Conservation (phyloP, 345 rosid species). For the Corymbia maculata region DNA sequence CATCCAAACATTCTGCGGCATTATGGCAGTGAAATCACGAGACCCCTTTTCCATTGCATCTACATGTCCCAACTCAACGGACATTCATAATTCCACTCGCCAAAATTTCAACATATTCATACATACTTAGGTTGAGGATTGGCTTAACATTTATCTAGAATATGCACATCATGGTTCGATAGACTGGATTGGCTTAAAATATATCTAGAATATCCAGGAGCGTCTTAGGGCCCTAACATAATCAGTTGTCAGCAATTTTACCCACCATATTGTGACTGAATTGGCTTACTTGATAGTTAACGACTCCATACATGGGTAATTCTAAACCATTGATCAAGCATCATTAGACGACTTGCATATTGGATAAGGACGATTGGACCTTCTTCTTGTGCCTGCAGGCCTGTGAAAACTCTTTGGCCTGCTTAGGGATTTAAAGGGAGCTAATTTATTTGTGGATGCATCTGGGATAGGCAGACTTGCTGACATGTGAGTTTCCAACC, state of each 20-base stretch:
- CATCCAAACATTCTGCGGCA: too few species aligned
- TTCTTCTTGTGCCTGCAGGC: background rate
- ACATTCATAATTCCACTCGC: background rate
- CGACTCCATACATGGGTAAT: background rate
- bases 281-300: constrained; percentile 1
- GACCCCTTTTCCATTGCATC: background rate
- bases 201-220: background rate
- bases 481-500: constrained; percentile 3
- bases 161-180: background rate
- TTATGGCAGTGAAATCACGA: too few species aligned
- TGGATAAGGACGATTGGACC: background rate
- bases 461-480: constrained; percentile 3
- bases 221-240: background rate
- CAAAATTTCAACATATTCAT: background rate
- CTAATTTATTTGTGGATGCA: constrained; percentile 4
- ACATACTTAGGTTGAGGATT: background rate
- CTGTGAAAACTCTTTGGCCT: background rate
- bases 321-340: background rate
- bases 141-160: background rate
- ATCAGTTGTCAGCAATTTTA: background rate
- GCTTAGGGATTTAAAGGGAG: constrained; percentile 6
- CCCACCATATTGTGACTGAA: background rate
- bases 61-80: background rate
- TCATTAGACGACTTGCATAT: background rate
- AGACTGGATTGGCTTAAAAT: background rate